Evolutionary conservation across 192 early-diverging fungal genomes (phyloP).

Genomic region (Linnemannia schmuckeri): DNA sequence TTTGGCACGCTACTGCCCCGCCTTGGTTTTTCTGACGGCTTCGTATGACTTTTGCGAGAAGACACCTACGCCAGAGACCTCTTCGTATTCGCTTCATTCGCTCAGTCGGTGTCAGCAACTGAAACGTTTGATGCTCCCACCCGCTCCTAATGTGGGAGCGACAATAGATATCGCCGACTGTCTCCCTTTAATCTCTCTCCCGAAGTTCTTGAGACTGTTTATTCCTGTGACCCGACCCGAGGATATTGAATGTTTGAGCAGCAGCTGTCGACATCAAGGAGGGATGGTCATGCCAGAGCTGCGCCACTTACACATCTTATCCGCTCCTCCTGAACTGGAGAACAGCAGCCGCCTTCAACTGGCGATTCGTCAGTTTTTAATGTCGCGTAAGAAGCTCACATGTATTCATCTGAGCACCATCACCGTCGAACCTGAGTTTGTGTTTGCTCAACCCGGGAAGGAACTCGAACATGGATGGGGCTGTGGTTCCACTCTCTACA

Average conservation of each 20-base stretch:
- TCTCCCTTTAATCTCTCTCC: not conserved
- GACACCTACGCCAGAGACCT: too few relatives aligned
- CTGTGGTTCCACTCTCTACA: not conserved
- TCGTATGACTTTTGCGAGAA: not conserved
- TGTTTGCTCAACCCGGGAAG: not conserved
- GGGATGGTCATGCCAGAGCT: not conserved
- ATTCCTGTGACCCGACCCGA: not conserved
- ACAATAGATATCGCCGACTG: not conserved
- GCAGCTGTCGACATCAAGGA: not conserved
- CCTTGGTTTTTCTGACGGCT: not conserved
- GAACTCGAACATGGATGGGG: not conserved
- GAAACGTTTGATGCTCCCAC: not conserved
- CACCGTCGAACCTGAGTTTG: not conserved
- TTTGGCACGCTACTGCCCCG: not conserved
- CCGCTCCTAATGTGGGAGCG: not conserved
- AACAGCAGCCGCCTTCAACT: not conserved
- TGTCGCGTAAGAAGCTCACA: not conserved
- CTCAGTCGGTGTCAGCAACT: not conserved
- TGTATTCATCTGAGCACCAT: not conserved
- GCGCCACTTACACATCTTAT: not conserved
- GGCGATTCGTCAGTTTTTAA: not conserved
- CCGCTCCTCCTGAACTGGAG: not conserved
- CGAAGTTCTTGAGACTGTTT: not conserved
- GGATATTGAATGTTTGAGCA: not conserved
- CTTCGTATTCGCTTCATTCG: not conserved